phyloP scores from a whole-genome alignment of 306 rosid species.

The Lathyrus sativus region DNA sequence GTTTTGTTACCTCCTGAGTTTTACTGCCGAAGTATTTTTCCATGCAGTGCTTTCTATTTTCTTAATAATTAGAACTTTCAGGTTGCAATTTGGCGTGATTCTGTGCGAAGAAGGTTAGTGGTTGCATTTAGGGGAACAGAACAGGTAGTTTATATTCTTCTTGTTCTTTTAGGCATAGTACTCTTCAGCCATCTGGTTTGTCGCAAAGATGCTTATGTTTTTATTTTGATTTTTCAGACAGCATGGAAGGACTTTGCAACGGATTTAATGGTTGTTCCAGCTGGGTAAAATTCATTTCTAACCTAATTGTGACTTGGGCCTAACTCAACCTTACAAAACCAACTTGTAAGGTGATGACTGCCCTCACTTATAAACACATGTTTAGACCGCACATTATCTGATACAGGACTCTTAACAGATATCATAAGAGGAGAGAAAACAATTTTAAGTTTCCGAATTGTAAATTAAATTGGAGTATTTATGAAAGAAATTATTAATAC shows the following conservation, averaged over 20 bases:
- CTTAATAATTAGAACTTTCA: constrained; percentile 48
- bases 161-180: constrained; percentile 31
- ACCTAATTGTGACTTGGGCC: constrained; percentile 26
- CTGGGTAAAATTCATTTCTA: constrained; percentile 65
- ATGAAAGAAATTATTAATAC: neutral
- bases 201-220: constrained; percentile 33
- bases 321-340: too few species aligned
- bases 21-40: constrained; percentile 19
- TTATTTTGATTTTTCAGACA: constrained; percentile 50
- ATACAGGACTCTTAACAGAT: too few species aligned
- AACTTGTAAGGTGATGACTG: too few species aligned
- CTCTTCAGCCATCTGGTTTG: constrained; percentile 9
- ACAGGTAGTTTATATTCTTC: constrained; percentile 59
- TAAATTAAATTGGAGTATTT: neutral
- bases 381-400: too few species aligned
- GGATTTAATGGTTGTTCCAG: constrained; percentile 82
- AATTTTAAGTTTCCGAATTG: too few species aligned
- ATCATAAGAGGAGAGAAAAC: too few species aligned
- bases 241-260: constrained; percentile 93
- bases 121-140: constrained; percentile 97
- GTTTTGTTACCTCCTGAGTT: constrained; percentile 35
- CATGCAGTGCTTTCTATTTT: constrained; percentile 34
- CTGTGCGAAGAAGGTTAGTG: constrained; percentile 69
- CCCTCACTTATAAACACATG: too few species aligned
- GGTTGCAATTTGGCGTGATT: constrained; percentile 98